A percentile compares a stretch with the other conserved stretches of the same genome.
Evolutionary conservation across 768 basidiomycete genomes (phyloP).

Genomic region (Roridomyces roridus): DNA sequence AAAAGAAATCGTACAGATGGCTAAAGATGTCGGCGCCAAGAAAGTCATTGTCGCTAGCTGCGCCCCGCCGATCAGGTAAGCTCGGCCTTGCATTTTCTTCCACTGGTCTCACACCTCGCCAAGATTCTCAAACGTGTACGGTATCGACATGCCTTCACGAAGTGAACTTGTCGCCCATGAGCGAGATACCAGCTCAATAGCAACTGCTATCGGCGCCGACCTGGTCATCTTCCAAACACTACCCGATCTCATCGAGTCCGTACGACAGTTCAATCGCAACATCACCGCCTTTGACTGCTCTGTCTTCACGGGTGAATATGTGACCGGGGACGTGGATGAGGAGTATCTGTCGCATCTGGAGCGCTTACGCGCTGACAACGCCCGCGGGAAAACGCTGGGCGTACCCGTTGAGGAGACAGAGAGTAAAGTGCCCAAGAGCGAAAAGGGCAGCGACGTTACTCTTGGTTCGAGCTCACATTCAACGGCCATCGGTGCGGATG

Average conservation of each 20-base stretch:
- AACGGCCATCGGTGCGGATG: slow-evolving; percentile 68
- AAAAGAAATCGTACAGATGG: slow-evolving; percentile 99
- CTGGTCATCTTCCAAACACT: slow-evolving; percentile 96
- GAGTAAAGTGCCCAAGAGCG: slow-evolving; percentile 10
- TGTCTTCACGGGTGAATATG: slow-evolving; percentile 96
- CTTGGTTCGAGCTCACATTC: slow-evolving; percentile 40
- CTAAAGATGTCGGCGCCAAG: slow-evolving; percentile 97
- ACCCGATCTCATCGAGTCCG: slow-evolving; percentile 84
- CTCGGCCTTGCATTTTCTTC: neutral
- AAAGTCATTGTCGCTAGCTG: slow-evolving; percentile 97
- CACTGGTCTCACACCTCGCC: neutral
- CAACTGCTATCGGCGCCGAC: slow-evolving; percentile 89
- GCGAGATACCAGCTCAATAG: slow-evolving; percentile 74
- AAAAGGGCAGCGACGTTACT: slow-evolving; percentile 27
- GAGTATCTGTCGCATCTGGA: slow-evolving; percentile 81
- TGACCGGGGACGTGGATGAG: slow-evolving; percentile 92
- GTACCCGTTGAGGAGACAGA: neutral
- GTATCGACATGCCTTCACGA: slow-evolving; percentile 99
- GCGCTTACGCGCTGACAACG: slow-evolving; percentile 80
- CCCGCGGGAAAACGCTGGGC: slow-evolving; percentile 57
- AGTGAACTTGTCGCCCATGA: slow-evolving; percentile 88
- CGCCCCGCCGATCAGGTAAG: slow-evolving; percentile 90
- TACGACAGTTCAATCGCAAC: slow-evolving; percentile 80
- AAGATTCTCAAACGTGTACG: slow-evolving; percentile 94
- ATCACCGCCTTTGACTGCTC: slow-evolving; percentile 92